Evolutionary conservation across 2,329 filamentous ascomycete species (phyloP).

Genomic region (Colletotrichum camelliae): DNA sequence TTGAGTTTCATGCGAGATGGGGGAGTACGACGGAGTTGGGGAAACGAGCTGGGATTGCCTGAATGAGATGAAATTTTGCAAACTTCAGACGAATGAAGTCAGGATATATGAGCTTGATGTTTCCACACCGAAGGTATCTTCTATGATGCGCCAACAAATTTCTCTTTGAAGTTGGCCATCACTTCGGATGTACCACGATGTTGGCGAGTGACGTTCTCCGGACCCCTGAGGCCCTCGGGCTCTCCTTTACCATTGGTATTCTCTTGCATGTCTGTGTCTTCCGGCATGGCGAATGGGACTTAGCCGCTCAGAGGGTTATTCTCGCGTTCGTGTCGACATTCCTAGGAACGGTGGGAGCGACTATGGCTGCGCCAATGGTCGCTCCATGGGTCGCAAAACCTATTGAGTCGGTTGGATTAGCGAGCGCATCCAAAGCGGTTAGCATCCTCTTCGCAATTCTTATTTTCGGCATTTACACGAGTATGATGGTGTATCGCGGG

Average conservation of each 20-base stretch:
- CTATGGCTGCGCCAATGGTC: background rate
- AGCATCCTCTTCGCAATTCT: background rate
- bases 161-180: background rate
- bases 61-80: background rate
- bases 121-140: rapidly evolving
- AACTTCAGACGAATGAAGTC: background rate
- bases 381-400: background rate
- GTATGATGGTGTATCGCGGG: conserved; percentile 25
- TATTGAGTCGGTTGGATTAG: background rate
- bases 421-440: background rate
- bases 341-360: background rate
- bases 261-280: conserved; percentile 24
- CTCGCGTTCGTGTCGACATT: background rate
- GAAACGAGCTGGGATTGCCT: background rate
- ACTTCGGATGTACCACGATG: background rate
- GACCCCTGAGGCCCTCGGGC: background rate
- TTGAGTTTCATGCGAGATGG: background rate
- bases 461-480: conserved; percentile 20
- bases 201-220: background rate
- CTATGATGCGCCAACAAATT: background rate
- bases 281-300: conserved; percentile 30
- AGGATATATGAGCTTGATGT: background rate
- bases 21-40: background rate
- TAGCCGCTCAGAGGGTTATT: conserved; percentile 15
- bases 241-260: conserved; percentile 3